Conservation (phyloP, 2,329 filamentous ascomycete genomes). For the Penicillium sp. region DNA sequence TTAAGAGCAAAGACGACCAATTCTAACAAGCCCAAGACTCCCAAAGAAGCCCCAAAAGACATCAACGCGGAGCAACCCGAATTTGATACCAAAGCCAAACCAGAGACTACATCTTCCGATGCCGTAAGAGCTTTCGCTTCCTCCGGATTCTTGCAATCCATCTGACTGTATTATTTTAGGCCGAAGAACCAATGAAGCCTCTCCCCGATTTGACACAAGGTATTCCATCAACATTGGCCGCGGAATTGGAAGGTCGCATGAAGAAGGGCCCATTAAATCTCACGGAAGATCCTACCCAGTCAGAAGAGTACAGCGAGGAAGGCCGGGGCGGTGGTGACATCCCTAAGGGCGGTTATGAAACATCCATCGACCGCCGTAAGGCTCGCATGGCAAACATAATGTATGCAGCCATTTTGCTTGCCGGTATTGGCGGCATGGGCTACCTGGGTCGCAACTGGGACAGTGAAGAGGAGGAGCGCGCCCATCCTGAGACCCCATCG, state of each 20-base stretch:
- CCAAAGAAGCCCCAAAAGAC: slow-evolving; percentile 23
- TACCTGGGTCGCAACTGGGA: slow-evolving; percentile 91
- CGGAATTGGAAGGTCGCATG: slow-evolving; percentile 60
- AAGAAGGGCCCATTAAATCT: slow-evolving; percentile 49
- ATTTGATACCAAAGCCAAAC: slow-evolving; percentile 37
- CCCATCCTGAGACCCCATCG: slow-evolving; percentile 70
- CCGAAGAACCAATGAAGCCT: slow-evolving; percentile 57
- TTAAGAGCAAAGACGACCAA: slow-evolving; percentile 26
- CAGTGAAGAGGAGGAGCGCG: slow-evolving; percentile 65
- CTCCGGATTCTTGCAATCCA: neutral
- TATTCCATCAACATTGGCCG: slow-evolving; percentile 85
- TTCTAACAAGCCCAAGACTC: slow-evolving; percentile 26
- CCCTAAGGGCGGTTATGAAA: slow-evolving; percentile 79
- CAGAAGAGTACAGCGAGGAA: slow-evolving; percentile 49
- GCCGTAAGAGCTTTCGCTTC: slow-evolving; percentile 22
- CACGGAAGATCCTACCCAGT: slow-evolving; percentile 51
- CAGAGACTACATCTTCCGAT: slow-evolving; percentile 30
- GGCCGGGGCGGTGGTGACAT: slow-evolving; percentile 60
- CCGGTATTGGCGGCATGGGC: slow-evolving; percentile 58
- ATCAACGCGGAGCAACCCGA: slow-evolving; percentile 41
- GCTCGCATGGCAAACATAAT: slow-evolving; percentile 73
- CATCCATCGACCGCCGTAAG: slow-evolving; percentile 81
- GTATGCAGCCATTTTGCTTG: slow-evolving; percentile 61
- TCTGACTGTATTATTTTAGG: slow-evolving; percentile 27
- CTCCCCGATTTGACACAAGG: slow-evolving; percentile 91